Evolutionary conservation across 345 rosid genomes (phyloP).

Genomic region (Eucalyptus cladocalyx): DNA sequence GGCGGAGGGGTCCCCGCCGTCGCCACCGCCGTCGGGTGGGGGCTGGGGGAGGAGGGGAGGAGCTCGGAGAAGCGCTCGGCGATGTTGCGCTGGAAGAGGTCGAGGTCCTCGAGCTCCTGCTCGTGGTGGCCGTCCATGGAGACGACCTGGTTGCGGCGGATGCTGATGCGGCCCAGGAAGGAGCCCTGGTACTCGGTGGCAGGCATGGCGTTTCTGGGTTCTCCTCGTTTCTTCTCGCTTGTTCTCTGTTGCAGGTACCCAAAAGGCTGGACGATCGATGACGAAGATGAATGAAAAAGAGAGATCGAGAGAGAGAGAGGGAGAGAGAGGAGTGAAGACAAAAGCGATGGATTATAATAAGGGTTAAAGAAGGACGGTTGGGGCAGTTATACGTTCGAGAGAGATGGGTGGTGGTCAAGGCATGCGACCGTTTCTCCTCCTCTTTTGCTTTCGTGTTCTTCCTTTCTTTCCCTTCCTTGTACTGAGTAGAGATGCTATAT

Average conservation of each 20-base stretch:
- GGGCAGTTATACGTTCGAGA: background rate
- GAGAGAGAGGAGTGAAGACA: background rate
- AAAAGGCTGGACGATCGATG: background rate
- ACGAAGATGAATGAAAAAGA: background rate
- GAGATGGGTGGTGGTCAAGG: background rate
- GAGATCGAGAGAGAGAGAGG: background rate
- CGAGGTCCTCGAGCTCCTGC: conserved; percentile 78
- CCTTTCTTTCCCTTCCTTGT: background rate
- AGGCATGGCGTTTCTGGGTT: conserved; percentile 16
- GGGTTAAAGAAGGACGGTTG: background rate
- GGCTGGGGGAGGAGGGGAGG: conserved; percentile 10
- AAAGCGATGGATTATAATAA: background rate
- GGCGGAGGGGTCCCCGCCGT: background rate
- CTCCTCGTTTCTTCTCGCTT: background rate
- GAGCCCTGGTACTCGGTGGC: conserved; percentile 62
- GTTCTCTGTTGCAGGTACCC: background rate
- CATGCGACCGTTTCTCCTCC: background rate
- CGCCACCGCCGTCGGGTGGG: background rate
- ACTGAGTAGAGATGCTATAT: background rate
- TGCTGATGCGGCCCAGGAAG: conserved; percentile 82
- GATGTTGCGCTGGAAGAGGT: conserved; percentile 64
- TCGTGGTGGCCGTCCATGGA: conserved; percentile 76
- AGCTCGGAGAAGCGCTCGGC: conserved; percentile 73
- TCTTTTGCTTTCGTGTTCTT: background rate
- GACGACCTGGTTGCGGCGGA: conserved; percentile 72